These are phyloP conservation scores for Agaricus blazei DNA, from an alignment of 768 basidiomycete species.

Conservation along the genomic window DNA sequence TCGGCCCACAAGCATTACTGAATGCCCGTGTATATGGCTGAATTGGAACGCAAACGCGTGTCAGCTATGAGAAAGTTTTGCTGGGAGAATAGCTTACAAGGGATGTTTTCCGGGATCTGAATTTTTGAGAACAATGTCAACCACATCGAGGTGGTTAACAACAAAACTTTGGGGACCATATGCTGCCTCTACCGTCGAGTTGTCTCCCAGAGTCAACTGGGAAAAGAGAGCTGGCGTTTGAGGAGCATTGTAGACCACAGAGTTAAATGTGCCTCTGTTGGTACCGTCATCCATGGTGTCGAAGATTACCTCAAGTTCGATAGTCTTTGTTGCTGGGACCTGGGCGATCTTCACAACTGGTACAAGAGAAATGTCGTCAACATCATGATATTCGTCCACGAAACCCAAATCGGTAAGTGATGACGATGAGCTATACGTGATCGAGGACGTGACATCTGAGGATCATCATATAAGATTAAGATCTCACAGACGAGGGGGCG, in stretches of 20 bases:
- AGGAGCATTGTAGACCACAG: conserved; percentile 62
- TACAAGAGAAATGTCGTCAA: conserved; percentile 64
- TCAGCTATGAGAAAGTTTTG: neutral
- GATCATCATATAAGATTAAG: neutral
- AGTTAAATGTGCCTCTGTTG: conserved; percentile 77
- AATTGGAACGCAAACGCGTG: neutral
- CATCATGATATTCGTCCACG: conserved; percentile 52
- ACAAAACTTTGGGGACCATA: conserved; percentile 83
- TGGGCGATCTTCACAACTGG: conserved; percentile 54
- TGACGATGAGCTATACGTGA: conserved; percentile 63
- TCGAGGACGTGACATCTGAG: conserved; percentile 75
- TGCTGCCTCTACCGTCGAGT: conserved; percentile 58
- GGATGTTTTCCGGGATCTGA: conserved; percentile 75
- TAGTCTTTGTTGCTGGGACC: conserved; percentile 45
- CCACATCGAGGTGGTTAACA: conserved; percentile 65
- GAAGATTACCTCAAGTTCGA: conserved; percentile 72
- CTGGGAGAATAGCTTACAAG: conserved; percentile 48
- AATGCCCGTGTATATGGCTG: conserved; percentile 91
- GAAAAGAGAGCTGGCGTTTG: conserved; percentile 76
- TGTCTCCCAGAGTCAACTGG: conserved; percentile 66
- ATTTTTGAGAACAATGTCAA: conserved; percentile 77
- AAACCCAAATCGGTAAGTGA: conserved; percentile 47
- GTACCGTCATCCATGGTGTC: conserved; percentile 84
- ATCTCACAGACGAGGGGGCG: neutral
- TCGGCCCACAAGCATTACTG: conserved; percentile 75